Evolutionary conservation across 192 early-diverging fungal species (phyloP), one percentile per base, ranked within the genome.

Genomic region (Phlyctochytrium arcticum): DNA sequence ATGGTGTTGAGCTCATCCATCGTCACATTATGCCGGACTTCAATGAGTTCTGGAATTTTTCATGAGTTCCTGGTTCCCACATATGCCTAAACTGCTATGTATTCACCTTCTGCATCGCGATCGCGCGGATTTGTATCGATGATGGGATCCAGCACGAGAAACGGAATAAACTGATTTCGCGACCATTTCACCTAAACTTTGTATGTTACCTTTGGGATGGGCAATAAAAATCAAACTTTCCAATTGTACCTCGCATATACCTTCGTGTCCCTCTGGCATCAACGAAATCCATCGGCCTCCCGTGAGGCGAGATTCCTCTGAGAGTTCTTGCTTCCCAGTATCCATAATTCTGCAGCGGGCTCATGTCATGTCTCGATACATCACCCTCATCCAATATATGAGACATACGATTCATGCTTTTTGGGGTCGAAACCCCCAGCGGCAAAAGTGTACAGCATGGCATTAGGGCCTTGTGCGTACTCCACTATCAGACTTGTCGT

Each of bases 381-480:
- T 5, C 42, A 19, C 19, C 4, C 26, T 3, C 36, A 42, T 59
- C 19, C 8, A 26, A 24, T 30, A 24, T 26, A 8, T n/a, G 6
- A 27, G 29, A 42, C 59, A 35, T 64, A 74, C 72, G 57, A 62
- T 4, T 42, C 33, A 65, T 85, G 84, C 57, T 85, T 85, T 51
- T 67, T 56, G 19, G 36, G 36, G 50, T 85, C 84, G 36, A 75
- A 78, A 2, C 77, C 75, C 26, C 84, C 84, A n/a, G 80, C 71
- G 9, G 77, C 75, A 54, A 83, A 81, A 19, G 69, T 80, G 51
- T 85, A 85, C 71, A 78, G 81, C 50, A 83, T 49, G 49, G 79
- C 71, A 59, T 86, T 82, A 10, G 81, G 70, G 23, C 84, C 85
- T 65, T 86, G 85, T n/a, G 62, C 61, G 67, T 78, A 86, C 47